A percentile compares a stretch with the other conserved stretches of the same genome.
Conservation (phyloP, 768 basidiomycete genomes). For the Lactarius sp. region DNA sequence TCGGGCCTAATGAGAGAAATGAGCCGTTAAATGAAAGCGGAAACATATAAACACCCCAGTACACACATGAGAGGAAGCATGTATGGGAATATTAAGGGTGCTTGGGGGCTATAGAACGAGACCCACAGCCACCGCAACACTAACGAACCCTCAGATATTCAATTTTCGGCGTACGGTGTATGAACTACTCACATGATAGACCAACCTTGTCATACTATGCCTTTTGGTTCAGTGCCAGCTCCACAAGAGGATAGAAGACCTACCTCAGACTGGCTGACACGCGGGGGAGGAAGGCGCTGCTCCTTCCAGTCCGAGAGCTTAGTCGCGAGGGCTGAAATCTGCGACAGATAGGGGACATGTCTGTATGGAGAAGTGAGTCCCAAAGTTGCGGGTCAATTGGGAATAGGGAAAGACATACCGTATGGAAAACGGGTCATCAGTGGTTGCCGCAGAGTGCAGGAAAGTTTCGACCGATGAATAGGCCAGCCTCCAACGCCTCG, state of each 20-base stretch:
- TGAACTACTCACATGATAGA: constrained; percentile 56
- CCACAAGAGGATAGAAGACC: constrained; percentile 21
- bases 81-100: constrained; percentile 73
- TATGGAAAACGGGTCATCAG: constrained; percentile 23
- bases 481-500: constrained; percentile 22
- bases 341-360: constrained; percentile 50
- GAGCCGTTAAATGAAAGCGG: constrained; percentile 11
- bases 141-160: constrained; percentile 31
- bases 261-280: constrained; percentile 77
- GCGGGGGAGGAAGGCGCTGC: constrained; percentile 77
- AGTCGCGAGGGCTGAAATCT: constrained; percentile 50
- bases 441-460: constrained; percentile 11
- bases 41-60: constrained; percentile 9
- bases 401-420: constrained; percentile 9
- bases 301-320: constrained; percentile 66
- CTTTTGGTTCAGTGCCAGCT: constrained; percentile 13
- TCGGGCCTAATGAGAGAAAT: constrained; percentile 55
- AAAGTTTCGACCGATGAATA: constrained; percentile 20
- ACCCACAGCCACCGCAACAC: constrained; percentile 79
- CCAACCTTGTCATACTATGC: constrained; percentile 82
- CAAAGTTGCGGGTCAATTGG: not conserved
- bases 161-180: constrained; percentile 3
- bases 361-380: constrained; percentile 34
- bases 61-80: constrained; percentile 72
- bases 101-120: constrained; percentile 68